Base-by-base conservation (phyloP, 2,329 filamentous ascomycete species). In the Colletotrichum zoysiae region DNA sequence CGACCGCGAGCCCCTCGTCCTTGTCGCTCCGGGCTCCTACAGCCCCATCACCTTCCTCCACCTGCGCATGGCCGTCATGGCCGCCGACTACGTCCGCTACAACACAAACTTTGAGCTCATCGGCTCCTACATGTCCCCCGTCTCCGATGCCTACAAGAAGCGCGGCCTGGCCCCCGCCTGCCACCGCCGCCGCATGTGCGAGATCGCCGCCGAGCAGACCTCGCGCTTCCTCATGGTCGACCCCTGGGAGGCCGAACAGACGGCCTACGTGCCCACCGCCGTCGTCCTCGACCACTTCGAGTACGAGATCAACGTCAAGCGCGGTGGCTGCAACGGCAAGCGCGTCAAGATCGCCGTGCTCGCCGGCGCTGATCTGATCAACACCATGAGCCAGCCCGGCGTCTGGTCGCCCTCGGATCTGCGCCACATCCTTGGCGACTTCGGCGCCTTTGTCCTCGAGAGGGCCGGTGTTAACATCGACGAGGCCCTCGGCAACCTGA, bases 281-380 rank as follows among this genome's bases (percentile, higher is more conserved):
- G 89, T 92, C 76, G 95, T 97, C 51, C 86, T 98, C 60, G 94
- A 97, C 78, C 95, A 98, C 82, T 96, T 98, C 77, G 91, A 97
- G 75, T 84, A 95, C 78, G 94, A 98, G 80, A 93, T 98, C 79
- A 97, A 98, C 79, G 88, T 89, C 33, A 88, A 94, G 56, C 85
- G 91, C 40, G 91, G 92, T 50, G 95, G 95, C 8, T 95, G 95
- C 12, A 88, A 92, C 75, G 94, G 93, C 71, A 85, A 85, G 65
- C 82, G 82, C 16, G 92, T 92, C 23, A 90, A 91, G 70, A 93
- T 98, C 75, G 91, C 93, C 59, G 87, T 98, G 46, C 87, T 98
- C 42, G 95, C 93, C 4, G 95, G 95, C 6, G 91, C 90, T 9
- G 92, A 93, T 79, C 83, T 94, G 65, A 91, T 93, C 77, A 89